A percentile compares a stretch with the other conserved stretches of the same genome.
These are phyloP conservation scores for Zygosaccharomyces pseudobailii DNA, from an alignment of 1,139 yeast species.

Conservation along the genomic window DNA sequence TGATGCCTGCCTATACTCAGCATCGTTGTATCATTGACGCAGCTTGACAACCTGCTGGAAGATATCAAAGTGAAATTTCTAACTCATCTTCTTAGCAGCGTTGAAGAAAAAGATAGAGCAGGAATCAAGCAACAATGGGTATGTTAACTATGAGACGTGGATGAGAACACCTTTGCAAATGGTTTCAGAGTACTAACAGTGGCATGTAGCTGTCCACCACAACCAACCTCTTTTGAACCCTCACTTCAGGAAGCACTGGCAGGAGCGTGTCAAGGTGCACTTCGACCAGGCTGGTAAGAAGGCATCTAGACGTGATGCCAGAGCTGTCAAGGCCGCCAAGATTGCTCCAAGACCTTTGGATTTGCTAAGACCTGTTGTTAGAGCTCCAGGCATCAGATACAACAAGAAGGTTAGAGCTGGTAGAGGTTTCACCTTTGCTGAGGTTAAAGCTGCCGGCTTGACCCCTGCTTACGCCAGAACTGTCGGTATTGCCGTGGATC, in stretches of 20 bases:
- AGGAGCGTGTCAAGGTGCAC: conserved; percentile 98
- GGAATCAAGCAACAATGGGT: conserved; percentile 37
- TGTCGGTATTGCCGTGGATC: conserved; percentile 97
- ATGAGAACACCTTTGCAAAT: neutral
- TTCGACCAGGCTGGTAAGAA: conserved; percentile 99
- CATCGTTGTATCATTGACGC: neutral
- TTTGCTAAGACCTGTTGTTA: conserved; percentile 92
- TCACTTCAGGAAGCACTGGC: conserved; percentile 99
- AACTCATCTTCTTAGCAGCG: neutral
- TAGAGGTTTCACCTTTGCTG: conserved; percentile 98
- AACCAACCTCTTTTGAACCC: conserved; percentile 95
- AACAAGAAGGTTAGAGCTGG: conserved; percentile 99
- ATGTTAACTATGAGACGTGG: conserved; percentile 18
- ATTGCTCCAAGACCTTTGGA: conserved; percentile 98
- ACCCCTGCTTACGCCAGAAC: conserved; percentile 96
- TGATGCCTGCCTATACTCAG: too few species aligned
- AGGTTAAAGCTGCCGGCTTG: conserved; percentile 96
- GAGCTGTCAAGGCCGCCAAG: conserved; percentile 91
- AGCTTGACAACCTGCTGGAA: neutral
- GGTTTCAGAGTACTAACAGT: conserved; percentile 10
- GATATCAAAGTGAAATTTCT: conserved; percentile 1
- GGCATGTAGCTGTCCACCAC: conserved; percentile 80
- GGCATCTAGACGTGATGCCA: conserved; percentile 91
- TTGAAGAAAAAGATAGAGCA: conserved; percentile 21
- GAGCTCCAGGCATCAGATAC: conserved; percentile 98